Evolutionary conservation across 441 rosid species (phyloP), one percentile per base, ranked within the genome.

Genomic region (Erodium chrysanthum): DNA sequence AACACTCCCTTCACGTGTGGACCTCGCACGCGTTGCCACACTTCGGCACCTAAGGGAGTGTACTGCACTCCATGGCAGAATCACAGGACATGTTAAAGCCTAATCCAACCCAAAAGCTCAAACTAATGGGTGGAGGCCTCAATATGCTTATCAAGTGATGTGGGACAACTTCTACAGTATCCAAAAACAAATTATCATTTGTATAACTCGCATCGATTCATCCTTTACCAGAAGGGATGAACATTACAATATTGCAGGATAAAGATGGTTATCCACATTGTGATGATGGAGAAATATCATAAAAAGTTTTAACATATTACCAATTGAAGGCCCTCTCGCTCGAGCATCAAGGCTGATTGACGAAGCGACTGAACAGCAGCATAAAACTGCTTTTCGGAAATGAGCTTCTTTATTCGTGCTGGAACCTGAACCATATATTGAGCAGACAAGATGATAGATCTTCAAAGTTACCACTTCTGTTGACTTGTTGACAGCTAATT

Each of bases 321-420:
- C 80, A 84, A 83, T 81, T 92, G 98, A 76, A 95, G 98, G 74
- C 99, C 98, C 84, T 95, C 98, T 68, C 98, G 86, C 82, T 95
- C 98, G 69, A 95, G 98, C 98, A 95, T 92, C 80, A 90, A 72
- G 60, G 89, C 44, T 48, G 96, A 95, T 65, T 89, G 98, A 75
- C 81, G 84, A 76, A 82, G 92, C 80, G 86, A 76, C 77, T 95
- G 98, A 81, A 88, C 83, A 44, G 99, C 97, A 66, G 98, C 99
- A 65, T 95, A 95, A 77, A 82, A 83, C 75, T 90, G 96, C 82
- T 89, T 90, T 81, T 92, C 97, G 67, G 86, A 82, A 73, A 93
- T 83, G 69, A 95, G 89, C 87, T 90, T 90, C 89, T 90, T 95
- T 66, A 95, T 90, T 71, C 85, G 92, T 71, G 91, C 81, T 23